A percentile compares a stretch with the other conserved stretches of the same genome.
Evolutionary conservation across 2,329 filamentous ascomycete genomes (phyloP).

Genomic region (Orbilia ellipsospora): DNA sequence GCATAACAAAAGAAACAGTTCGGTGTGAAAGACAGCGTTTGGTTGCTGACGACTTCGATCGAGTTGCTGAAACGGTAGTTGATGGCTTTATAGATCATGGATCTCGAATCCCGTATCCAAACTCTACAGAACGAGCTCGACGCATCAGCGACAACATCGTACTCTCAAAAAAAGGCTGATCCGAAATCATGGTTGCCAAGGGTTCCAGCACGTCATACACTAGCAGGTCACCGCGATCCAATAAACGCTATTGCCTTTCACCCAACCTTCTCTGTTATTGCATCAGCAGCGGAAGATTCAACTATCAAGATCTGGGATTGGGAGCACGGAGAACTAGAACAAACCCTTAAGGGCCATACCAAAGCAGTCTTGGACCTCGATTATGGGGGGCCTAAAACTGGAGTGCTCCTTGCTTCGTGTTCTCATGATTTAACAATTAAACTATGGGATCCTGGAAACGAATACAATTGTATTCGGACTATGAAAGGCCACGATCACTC

Average conservation of each 20-base stretch:
- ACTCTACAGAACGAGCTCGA: slow-evolving; percentile 85
- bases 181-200: slow-evolving; percentile 87
- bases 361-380: slow-evolving; percentile 88
- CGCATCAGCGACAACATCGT: slow-evolving; percentile 80
- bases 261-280: slow-evolving; percentile 87
- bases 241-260: slow-evolving; percentile 93
- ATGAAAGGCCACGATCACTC: slow-evolving; percentile 92
- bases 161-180: slow-evolving; percentile 83
- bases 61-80: slow-evolving; percentile 55
- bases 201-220: slow-evolving; percentile 80
- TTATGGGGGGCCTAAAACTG: slow-evolving; percentile 84
- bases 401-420: slow-evolving; percentile 82
- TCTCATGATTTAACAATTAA: slow-evolving; percentile 93
- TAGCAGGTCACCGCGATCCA: slow-evolving; percentile 82
- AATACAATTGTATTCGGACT: slow-evolving; percentile 95
- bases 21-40: slow-evolving; percentile 43
- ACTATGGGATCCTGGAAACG: slow-evolving; percentile 89
- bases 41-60: slow-evolving; percentile 45
- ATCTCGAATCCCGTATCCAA: slow-evolving; percentile 80
- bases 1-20: slow-evolving; percentile 21
- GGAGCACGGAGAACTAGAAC: slow-evolving; percentile 89
- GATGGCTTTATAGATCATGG: slow-evolving; percentile 77
- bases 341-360: slow-evolving; percentile 91
- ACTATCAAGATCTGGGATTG: slow-evolving; percentile 99
- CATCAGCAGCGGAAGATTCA: slow-evolving; percentile 88